These are phyloP conservation scores for Russula sp. DNA, from an alignment of 768 basidiomycete species.

Conservation along the genomic window DNA sequence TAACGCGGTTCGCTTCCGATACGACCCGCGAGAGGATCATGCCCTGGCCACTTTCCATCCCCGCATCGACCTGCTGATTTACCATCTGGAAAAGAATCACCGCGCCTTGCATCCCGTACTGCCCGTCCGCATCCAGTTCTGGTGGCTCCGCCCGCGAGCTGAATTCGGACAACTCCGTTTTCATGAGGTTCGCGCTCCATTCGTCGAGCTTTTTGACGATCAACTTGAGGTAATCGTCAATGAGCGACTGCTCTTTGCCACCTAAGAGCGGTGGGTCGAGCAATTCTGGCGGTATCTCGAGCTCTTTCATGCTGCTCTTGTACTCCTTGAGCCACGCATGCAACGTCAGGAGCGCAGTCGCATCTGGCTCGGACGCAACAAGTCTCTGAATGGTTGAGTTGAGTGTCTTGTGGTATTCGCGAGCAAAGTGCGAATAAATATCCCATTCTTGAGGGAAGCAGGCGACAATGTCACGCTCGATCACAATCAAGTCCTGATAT, in stretches of 20 bases:
- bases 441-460: constrained; percentile 93
- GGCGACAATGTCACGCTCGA: constrained; percentile 81
- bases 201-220: constrained; percentile 95
- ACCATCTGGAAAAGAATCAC: constrained; percentile 98
- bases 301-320: constrained; percentile 90
- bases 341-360: constrained; percentile 77
- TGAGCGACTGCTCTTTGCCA: constrained; percentile 87
- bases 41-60: constrained; percentile 93
- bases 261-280: constrained; percentile 88
- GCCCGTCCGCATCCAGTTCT: constrained; percentile 80
- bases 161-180: constrained; percentile 82
- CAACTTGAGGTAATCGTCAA: constrained; percentile 91
- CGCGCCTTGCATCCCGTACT: constrained; percentile 84
- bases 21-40: constrained; percentile 88
- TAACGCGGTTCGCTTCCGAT: constrained; percentile 79
- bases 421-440: constrained; percentile 73
- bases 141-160: constrained; percentile 75
- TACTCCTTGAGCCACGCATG: constrained; percentile 97
- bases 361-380: constrained; percentile 70
- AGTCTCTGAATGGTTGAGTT: constrained; percentile 66
- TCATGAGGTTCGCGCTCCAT: constrained; percentile 93
- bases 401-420: constrained; percentile 84
- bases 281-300: constrained; percentile 72
- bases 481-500: constrained; percentile 90
- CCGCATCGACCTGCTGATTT: constrained; percentile 92